Conservation (phyloP, 352 stramenopile species). For the Peronosclerospora sorghi region DNA sequence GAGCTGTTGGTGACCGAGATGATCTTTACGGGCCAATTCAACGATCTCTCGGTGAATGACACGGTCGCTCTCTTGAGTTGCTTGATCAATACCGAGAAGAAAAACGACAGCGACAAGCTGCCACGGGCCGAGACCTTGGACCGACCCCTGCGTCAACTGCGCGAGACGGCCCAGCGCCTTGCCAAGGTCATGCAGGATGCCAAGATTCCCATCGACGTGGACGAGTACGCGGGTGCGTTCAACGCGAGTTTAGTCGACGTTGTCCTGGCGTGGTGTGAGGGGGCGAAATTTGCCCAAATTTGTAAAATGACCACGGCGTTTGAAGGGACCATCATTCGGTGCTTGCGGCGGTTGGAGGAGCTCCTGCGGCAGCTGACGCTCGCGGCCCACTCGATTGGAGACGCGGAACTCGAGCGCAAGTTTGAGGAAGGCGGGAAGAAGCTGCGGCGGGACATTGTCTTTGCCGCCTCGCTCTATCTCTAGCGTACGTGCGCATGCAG, state of each 20-base stretch:
- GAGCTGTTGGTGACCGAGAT: slow-evolving; percentile 98
- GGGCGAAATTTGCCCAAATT: slow-evolving; percentile 98
- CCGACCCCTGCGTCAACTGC: slow-evolving; percentile 88
- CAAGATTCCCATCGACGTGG: slow-evolving; percentile 92
- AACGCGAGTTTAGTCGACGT: slow-evolving; percentile 97
- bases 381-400: slow-evolving; percentile 94
- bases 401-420: slow-evolving; percentile 94
- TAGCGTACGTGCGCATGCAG: slow-evolving; percentile 27
- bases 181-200: slow-evolving; percentile 86
- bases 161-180: slow-evolving; percentile 89
- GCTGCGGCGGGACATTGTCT: slow-evolving; percentile 99
- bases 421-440: slow-evolving; percentile 95
- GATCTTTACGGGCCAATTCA: slow-evolving; percentile 98
- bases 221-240: slow-evolving; percentile 96
- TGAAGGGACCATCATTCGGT: slow-evolving; percentile 98
- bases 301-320: slow-evolving; percentile 97
- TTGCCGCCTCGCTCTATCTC: slow-evolving; percentile 97
- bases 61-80: slow-evolving; percentile 93
- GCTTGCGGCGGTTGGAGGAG: slow-evolving; percentile 94
- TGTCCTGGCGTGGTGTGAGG: slow-evolving; percentile 95
- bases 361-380: slow-evolving; percentile 93
- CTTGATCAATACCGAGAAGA: slow-evolving; percentile 93
- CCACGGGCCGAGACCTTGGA: slow-evolving; percentile 74
- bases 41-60: slow-evolving; percentile 95
- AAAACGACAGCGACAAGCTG: slow-evolving; percentile 81